phyloP scores from a whole-genome alignment of 306 rosid species.

The Rubus parviflorus region DNA sequence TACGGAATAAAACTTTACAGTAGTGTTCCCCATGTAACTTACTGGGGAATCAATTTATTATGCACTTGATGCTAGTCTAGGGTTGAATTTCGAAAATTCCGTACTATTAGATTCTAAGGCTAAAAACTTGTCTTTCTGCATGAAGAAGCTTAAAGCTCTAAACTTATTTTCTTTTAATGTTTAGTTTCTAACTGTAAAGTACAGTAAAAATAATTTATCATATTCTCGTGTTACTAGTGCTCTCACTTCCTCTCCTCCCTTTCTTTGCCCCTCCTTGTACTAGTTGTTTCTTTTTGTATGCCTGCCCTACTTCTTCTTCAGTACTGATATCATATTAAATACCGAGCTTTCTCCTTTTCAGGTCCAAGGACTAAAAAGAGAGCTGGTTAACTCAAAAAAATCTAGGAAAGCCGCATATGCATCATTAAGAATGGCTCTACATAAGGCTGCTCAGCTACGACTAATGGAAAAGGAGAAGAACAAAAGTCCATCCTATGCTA shows the following conservation, averaged over 20 bases:
- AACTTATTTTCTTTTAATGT: background rate
- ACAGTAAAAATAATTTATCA: background rate
- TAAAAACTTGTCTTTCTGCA: background rate
- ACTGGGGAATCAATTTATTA: background rate
- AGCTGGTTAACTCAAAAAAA: conserved; percentile 75
- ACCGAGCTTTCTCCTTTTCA: conserved; percentile 39
- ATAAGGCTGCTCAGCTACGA: conserved; percentile 86
- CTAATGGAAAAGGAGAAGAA: conserved; percentile 92
- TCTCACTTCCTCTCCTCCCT: background rate
- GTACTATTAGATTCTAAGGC: background rate
- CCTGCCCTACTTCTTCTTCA: background rate
- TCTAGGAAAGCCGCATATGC: conserved; percentile 80
- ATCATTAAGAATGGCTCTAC: conserved; percentile 82
- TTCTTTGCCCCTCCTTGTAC: background rate
- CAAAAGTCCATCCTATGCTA: conserved; percentile 97
- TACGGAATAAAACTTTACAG: background rate
- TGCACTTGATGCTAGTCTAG: background rate
- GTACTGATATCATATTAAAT: conserved; percentile 9
- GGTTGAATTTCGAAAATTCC: background rate
- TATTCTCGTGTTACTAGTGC: background rate
- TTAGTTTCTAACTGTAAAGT: background rate
- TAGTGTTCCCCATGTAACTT: background rate
- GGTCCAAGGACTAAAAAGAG: conserved; percentile 90
- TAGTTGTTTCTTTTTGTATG: background rate
- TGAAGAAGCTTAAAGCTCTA: background rate